Evolutionary conservation across 2,329 filamentous ascomycete genomes (phyloP).

Genomic region (Fusarium longipes): DNA sequence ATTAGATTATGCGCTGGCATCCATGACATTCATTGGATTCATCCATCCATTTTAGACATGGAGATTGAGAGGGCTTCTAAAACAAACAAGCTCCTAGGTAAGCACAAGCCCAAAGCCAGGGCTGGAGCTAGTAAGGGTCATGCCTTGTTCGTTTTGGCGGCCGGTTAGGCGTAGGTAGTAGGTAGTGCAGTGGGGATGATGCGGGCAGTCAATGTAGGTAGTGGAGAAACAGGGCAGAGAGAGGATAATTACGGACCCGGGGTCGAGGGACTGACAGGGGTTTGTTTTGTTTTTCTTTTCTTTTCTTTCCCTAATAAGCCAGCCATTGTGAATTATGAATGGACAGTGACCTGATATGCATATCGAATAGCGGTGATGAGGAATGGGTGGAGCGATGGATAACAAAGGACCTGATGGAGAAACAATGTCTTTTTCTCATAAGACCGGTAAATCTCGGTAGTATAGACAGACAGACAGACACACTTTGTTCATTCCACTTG

Average conservation of each 20-base stretch:
- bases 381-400: conserved; percentile 10
- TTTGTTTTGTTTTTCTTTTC: conserved; percentile 2
- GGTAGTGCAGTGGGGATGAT: conserved; percentile 34
- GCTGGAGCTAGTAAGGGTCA: conserved; percentile 30
- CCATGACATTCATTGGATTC: conserved; percentile 20
- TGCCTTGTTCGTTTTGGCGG: conserved; percentile 36
- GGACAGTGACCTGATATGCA: neutral
- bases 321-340: conserved; percentile 21
- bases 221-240: conserved; percentile 38
- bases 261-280: conserved; percentile 27
- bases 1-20: conserved; percentile 44
- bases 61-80: conserved; percentile 8
- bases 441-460: neutral
- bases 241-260: conserved; percentile 28
- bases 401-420: conserved; percentile 11
- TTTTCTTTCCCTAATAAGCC: neutral
- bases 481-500: conserved; percentile 30
- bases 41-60: neutral
- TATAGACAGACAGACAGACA: too few relatives aligned
- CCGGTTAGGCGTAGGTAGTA: conserved; percentile 19
- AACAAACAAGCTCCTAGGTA: conserved; percentile 29
- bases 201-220: conserved; percentile 31
- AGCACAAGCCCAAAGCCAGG: conserved; percentile 6
- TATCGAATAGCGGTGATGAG: conserved; percentile 21
- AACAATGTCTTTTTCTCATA: neutral